These are phyloP conservation scores for Marsdenia floribunda DNA, from an alignment of 257 asterid species.

Conservation along the genomic window DNA sequence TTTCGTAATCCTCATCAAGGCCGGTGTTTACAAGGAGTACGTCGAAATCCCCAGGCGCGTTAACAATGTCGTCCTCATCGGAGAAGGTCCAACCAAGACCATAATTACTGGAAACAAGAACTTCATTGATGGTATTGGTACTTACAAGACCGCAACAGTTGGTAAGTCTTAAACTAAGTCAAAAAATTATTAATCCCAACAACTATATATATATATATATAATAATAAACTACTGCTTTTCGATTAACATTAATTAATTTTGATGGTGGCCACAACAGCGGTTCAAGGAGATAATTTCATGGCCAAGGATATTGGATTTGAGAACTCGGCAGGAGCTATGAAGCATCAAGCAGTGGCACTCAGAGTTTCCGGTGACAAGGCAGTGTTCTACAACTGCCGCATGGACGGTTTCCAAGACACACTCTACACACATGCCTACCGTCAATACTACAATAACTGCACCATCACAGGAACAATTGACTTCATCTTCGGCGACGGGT, in stretches of 20 bases:
- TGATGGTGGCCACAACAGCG: constrained; percentile 32
- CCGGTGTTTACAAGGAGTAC: constrained; percentile 31
- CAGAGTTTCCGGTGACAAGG: constrained; percentile 60
- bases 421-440: constrained; percentile 61
- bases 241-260: too few species aligned
- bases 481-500: constrained; percentile 72
- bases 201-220: too few species aligned
- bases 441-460: constrained; percentile 69
- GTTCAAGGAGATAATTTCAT: constrained; percentile 54
- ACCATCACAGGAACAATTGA: constrained; percentile 74
- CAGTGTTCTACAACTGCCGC: constrained; percentile 54
- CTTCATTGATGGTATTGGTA: constrained; percentile 20
- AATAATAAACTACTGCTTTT: too few species aligned
- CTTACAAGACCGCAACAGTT: constrained; percentile 36
- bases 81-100: constrained; percentile 39
- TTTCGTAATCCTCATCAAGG: constrained; percentile 30
- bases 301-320: constrained; percentile 64
- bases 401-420: constrained; percentile 75
- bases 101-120: constrained; percentile 35
- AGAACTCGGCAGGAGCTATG: constrained; percentile 68
- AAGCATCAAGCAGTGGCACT: constrained; percentile 75
- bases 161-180: constrained; percentile 19
- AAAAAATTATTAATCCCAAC: too few species aligned
- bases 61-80: constrained; percentile 27
- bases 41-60: constrained; percentile 15